Evolutionary conservation across 1,284 basidiomycete species (phyloP).

Genomic region (Moesziomyces antarcticus): DNA sequence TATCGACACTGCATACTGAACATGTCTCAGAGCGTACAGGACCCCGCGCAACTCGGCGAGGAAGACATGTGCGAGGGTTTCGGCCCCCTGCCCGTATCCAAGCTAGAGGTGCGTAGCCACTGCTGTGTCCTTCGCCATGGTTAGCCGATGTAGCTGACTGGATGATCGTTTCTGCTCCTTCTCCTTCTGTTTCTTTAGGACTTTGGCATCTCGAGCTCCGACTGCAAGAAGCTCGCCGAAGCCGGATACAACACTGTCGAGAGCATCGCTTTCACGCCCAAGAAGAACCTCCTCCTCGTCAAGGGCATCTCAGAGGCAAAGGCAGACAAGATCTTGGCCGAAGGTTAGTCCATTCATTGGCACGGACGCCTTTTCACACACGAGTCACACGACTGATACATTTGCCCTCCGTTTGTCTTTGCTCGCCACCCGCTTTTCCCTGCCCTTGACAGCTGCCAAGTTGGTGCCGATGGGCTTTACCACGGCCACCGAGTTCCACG

Average conservation of each 20-base stretch:
- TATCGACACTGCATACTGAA: neutral
- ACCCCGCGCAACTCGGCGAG: conserved; percentile 32
- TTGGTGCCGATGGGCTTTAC: conserved; percentile 97
- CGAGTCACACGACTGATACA: neutral
- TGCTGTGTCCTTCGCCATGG: neutral
- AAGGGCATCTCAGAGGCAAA: conserved; percentile 98
- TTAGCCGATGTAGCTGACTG: neutral
- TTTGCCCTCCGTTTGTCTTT: conserved; percentile 3
- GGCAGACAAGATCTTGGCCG: conserved; percentile 92
- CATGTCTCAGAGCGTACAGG: conserved; percentile 42
- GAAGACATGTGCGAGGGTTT: conserved; percentile 53
- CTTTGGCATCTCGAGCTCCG: conserved; percentile 87
- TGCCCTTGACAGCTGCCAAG: conserved; percentile 78
- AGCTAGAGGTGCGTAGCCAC: conserved; percentile 54
- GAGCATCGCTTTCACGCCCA: conserved; percentile 95
- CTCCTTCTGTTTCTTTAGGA: conserved; percentile 71
- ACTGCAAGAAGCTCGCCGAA: conserved; percentile 95
- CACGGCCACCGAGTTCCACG: conserved; percentile 94
- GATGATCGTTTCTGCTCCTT: neutral
- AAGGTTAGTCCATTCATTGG: conserved; percentile 74
- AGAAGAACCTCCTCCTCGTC: conserved; percentile 88
- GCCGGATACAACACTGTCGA: conserved; percentile 94
- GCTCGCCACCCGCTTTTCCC: neutral
- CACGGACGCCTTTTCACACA: no score
- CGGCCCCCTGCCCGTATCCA: conserved; percentile 57